A percentile compares a stretch with the other conserved stretches of the same genome.
Evolutionary conservation across 2,329 filamentous ascomycete species (phyloP).

Genomic region (Alternaria hordeiaustralica): DNA sequence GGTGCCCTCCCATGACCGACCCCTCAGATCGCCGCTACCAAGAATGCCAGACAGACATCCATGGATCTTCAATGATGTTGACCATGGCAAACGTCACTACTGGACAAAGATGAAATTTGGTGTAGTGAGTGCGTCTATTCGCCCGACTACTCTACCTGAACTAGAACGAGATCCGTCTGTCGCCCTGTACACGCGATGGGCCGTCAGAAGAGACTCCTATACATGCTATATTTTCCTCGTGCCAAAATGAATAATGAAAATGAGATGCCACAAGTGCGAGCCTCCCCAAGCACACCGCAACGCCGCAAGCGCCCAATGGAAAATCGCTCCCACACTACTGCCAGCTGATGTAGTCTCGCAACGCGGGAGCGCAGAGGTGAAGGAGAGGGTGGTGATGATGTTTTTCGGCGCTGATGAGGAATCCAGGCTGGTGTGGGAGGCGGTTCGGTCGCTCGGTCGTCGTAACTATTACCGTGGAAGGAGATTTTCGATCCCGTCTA

Average conservation of each 20-base stretch:
- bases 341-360: constrained; percentile 24
- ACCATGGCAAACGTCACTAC: not conserved
- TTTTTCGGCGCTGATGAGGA: constrained; percentile 25
- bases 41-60: not conserved
- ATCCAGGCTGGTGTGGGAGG: constrained; percentile 34
- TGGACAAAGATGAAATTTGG: not conserved
- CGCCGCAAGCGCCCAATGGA: constrained; percentile 36
- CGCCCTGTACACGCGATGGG: constrained; percentile 21
- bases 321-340: constrained; percentile 29
- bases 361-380: constrained; percentile 28
- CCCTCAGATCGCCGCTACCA: not conserved
- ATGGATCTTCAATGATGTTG: not conserved
- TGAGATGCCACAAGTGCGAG: constrained; percentile 32
- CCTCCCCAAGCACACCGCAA: constrained; percentile 26
- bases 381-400: constrained; percentile 29
- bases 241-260: constrained; percentile 33
- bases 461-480: constrained; percentile 44
- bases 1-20: not conserved
- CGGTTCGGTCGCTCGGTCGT: constrained; percentile 33
- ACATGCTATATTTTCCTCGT: constrained; percentile 39
- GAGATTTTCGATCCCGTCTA: constrained; percentile 49
- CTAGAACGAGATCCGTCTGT: constrained; percentile 17
- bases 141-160: constrained; percentile 30
- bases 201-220: constrained; percentile 32
- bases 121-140: constrained; percentile 30